Conservation (phyloP, 345 rosid genomes). For the Citrus hindsii region DNA sequence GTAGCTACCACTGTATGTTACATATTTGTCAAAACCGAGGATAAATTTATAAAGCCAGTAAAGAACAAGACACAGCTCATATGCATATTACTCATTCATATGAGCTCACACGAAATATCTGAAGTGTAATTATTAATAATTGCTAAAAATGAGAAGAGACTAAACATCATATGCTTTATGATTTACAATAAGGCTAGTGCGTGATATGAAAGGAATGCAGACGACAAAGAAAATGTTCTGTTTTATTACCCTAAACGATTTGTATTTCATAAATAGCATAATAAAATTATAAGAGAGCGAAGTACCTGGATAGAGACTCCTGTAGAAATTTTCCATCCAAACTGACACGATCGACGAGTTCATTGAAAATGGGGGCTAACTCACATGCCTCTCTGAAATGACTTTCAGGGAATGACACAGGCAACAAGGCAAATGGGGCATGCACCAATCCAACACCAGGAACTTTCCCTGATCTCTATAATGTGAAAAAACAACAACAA, state of each 20-base stretch:
- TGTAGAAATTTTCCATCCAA: slow-evolving; percentile 88
- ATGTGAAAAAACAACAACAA: background rate
- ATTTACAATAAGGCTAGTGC: background rate
- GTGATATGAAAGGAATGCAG: background rate
- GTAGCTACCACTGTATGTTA: background rate
- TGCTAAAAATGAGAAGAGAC: background rate
- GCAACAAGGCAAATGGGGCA: slow-evolving; percentile 84
- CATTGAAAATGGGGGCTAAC: slow-evolving; percentile 87
- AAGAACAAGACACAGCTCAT: background rate
- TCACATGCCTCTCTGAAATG: slow-evolving; percentile 85
- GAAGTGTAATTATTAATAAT: background rate
- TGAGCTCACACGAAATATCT: background rate
- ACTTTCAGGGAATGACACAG: slow-evolving; percentile 62
- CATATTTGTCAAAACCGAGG: background rate
- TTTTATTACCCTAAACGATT: background rate
- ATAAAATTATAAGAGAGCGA: background rate
- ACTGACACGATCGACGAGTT: slow-evolving; percentile 91
- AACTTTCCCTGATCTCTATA: slow-evolving; percentile 75
- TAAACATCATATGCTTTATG: background rate
- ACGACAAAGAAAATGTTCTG: background rate
- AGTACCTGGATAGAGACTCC: slow-evolving; percentile 74
- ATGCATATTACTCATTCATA: background rate
- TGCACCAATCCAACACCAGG: slow-evolving; percentile 97
- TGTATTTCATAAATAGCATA: background rate
- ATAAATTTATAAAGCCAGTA: background rate